Base-by-base conservation (phyloP, 2,329 filamentous ascomycete species). In the Diaporthe ampelina region DNA sequence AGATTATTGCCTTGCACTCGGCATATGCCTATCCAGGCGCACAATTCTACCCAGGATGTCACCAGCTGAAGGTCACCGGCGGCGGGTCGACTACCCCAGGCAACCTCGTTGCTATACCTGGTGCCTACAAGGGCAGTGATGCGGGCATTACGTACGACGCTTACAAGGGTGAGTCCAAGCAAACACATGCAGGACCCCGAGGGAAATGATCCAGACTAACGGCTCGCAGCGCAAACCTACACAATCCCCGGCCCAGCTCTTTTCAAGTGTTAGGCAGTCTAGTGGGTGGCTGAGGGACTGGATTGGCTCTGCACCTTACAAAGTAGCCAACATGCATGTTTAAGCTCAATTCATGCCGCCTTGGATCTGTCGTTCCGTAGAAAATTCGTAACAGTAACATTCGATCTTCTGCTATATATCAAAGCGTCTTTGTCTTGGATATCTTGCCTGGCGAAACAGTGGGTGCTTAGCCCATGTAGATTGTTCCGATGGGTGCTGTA, bases 41-140 rank as follows among this genome's bases (percentile, higher is more conserved):
- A 0, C 89, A 91, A 77, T 87, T 90, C 80, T 91, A 91, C 78
- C 88, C 89, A 0, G 87, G 87, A 10, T 91, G 88, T 81, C 88
- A 90, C 79, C 89, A 90, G 80, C 83, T 91, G 32, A 83, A 89
- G 78, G 86, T 91, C 29, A 86, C 85, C 0, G 87, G 88, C 21
- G 82, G 84, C 29, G 88, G 87, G 9, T 85, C 79, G 67, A 85
- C 83, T 10, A 82, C 80, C 1, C 85, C 86, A 1, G 79, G 81
- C 4, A 78, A 78, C 57, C 80, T 88, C 50, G 89, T 90, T 21
- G 77, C 84, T 1, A 88, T 90, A 81, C 89, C 89, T 0, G 89
- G 89, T 9, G 88, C 86, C 1, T 90, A 91, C 78, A 84, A 85
- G 77, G 80, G 79, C 1, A 82, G 80, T 24, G 88, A 90, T 74